Evolutionary conservation across 139 green algal species (phyloP).

Genomic region (Tetradesmus obliquus): DNA sequence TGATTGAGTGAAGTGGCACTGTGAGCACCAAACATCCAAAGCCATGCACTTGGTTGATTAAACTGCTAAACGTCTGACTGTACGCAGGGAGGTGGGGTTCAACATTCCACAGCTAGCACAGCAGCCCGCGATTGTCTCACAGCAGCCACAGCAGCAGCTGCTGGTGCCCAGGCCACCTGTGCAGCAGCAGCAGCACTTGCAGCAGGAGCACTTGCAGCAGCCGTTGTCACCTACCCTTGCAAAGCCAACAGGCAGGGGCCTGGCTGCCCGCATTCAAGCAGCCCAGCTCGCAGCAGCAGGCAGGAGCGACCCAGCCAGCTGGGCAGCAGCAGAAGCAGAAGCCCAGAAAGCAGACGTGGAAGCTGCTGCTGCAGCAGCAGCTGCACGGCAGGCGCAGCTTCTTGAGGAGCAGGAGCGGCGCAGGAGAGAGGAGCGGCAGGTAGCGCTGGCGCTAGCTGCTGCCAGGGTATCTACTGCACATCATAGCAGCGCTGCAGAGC

Average conservation of each 20-base stretch:
- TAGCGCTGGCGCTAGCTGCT: not conserved
- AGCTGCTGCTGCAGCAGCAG: slow-evolving; percentile 16
- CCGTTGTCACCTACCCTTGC: not conserved
- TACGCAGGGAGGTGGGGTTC: not conserved
- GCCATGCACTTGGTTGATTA: not conserved
- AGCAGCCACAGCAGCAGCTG: not conserved
- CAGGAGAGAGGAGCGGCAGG: not conserved
- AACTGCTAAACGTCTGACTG: not conserved
- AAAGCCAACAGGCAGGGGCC: not conserved
- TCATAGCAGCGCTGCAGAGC: slow-evolving; percentile 24
- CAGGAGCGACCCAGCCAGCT: slow-evolving; percentile 4
- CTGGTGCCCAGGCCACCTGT: not conserved
- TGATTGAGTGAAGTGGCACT: not conserved
- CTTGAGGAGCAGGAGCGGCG: not conserved
- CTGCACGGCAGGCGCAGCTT: slow-evolving; percentile 1
- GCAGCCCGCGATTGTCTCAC: not conserved
- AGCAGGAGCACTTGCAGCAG: not conserved
- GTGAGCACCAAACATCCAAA: not conserved
- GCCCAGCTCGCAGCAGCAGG: slow-evolving; percentile 36
- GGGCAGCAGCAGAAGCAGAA: slow-evolving; percentile 35
- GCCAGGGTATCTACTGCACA: not conserved
- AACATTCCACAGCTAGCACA: not conserved
- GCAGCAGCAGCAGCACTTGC: not conserved
- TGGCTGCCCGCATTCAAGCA: not conserved
- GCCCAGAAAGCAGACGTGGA: not conserved